These are phyloP conservation scores for Aspergillus steynii DNA, from an alignment of 495 filamentous ascomycete species.

Conservation along the genomic window DNA sequence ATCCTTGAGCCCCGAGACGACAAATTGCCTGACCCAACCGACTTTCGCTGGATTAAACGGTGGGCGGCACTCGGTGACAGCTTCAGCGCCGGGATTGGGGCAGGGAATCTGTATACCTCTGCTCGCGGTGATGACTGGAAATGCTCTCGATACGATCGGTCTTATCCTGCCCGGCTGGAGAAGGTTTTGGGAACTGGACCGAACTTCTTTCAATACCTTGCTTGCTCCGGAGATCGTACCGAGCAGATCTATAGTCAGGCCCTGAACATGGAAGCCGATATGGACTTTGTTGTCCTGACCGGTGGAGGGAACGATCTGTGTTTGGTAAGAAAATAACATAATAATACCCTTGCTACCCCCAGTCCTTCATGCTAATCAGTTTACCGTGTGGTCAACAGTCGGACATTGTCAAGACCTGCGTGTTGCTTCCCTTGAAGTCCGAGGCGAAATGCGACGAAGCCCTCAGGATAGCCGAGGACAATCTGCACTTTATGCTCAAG, in stretches of 20 bases:
- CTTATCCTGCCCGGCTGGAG: conserved; percentile 23
- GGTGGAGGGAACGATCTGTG: conserved; percentile 38
- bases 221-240: conserved; percentile 27
- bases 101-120: conserved; percentile 10
- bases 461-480: conserved; percentile 21
- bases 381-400: conserved; percentile 3
- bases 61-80: conserved; percentile 37
- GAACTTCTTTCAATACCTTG: conserved; percentile 13
- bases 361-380: no score
- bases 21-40: conserved; percentile 8
- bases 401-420: conserved; percentile 25
- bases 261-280: conserved; percentile 4
- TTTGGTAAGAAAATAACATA: conserved; percentile 14
- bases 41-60: conserved; percentile 25
- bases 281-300: conserved; percentile 32
- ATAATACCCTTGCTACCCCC: no score
- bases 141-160: conserved; percentile 29
- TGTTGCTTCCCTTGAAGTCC: conserved; percentile 17
- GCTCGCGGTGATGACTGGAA: not conserved
- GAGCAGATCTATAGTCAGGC: conserved; percentile 22
- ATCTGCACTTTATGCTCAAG: conserved; percentile 22
- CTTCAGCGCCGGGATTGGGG: conserved; percentile 36
- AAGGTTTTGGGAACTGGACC: not conserved
- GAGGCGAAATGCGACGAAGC: conserved; percentile 19
- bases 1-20: not conserved